phyloP scores from a whole-genome alignment of 108 stramenopile genomes.

The Fragilaria radians region DNA sequence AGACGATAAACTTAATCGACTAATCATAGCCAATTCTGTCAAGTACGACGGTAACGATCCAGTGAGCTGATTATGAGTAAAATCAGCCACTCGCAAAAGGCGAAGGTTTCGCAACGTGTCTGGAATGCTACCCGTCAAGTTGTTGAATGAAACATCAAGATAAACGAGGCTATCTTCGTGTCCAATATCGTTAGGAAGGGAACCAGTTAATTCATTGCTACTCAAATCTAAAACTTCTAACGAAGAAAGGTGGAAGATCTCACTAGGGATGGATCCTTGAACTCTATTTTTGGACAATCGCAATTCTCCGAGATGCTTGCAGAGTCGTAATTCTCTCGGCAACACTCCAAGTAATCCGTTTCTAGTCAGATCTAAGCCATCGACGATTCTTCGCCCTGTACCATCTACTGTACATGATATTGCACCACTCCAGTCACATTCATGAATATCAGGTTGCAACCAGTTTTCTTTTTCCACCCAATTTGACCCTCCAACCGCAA shows the following conservation, averaged over 20 bases:
- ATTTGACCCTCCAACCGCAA: constrained; percentile 18
- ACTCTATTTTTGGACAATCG: constrained; percentile 4
- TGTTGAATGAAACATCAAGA: constrained; percentile 53
- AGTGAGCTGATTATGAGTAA: constrained; percentile 14
- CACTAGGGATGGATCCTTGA: not conserved
- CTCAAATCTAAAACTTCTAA: not conserved
- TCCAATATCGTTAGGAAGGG: constrained; percentile 22
- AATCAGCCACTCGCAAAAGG: no score
- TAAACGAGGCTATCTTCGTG: constrained; percentile 6
- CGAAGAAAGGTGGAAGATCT: not conserved
- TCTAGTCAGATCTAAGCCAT: not conserved
- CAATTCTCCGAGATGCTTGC: constrained; percentile 6
- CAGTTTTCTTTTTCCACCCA: constrained; percentile 12
- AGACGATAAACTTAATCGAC: not conserved
- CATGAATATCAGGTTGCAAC: constrained; percentile 11
- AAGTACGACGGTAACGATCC: constrained; percentile 12
- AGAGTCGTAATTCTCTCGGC: constrained; percentile 16
- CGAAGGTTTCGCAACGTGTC: no score
- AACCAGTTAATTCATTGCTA: constrained; percentile 11
- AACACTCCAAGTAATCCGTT: constrained; percentile 20
- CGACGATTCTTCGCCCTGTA: constrained; percentile 1
- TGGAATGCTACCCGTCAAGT: constrained; percentile 48
- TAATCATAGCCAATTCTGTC: not conserved
- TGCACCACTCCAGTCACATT: constrained; percentile 19
- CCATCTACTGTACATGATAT: constrained; percentile 9